Base-by-base conservation (phyloP, 2,329 filamentous ascomycete species). In the Fusarium chlamydosporum region DNA sequence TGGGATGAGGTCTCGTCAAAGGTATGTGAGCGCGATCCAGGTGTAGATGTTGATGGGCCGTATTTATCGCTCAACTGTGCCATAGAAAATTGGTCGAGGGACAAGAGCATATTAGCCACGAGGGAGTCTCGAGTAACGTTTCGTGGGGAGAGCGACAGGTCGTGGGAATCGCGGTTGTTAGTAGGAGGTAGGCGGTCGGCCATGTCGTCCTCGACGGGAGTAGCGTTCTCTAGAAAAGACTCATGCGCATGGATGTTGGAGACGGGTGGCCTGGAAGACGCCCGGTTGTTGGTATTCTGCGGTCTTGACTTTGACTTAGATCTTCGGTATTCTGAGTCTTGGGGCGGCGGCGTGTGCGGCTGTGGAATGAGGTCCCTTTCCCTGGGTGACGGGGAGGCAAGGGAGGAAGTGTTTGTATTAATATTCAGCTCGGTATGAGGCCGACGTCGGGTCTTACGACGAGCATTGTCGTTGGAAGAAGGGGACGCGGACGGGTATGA, bases 101-200 rank as follows among this genome's bases (percentile, higher is more conserved):
- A 97, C 70, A 96, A 85, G 64, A 98, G 89, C 91, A 99, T 96
- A 79, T 97, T 97, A 79, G 96, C 92, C 62, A 99, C 93, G 71
- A 99, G 89, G 35, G 94, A 97, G 76, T 97, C 93, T 72, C 95
- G 89, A 40, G 92, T 93, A 67, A 92, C 89, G 77, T 92, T 88
- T 65, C 90, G 85, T 48, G 91, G 88, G 51, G 90, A 90, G 74
- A 97, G 85, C 60, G 92, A 94, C 66, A 97, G 85, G 78, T 97
- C 94, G 83, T 97, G 94, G 48, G 91, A 93, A 80, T 94, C 90
- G 70, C 86, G 82, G 56, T 78, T 76, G 71, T 67, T 76, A 68
- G 65, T 59, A 69, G 65, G 64, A 58, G 72, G 67, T 35, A 70
- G 54, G 48, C 70, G 69, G 55, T 73, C 71, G 52, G 73, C 70